Evolutionary conservation across 306 rosid species (phyloP).

Genomic region (Vicia villosa): DNA sequence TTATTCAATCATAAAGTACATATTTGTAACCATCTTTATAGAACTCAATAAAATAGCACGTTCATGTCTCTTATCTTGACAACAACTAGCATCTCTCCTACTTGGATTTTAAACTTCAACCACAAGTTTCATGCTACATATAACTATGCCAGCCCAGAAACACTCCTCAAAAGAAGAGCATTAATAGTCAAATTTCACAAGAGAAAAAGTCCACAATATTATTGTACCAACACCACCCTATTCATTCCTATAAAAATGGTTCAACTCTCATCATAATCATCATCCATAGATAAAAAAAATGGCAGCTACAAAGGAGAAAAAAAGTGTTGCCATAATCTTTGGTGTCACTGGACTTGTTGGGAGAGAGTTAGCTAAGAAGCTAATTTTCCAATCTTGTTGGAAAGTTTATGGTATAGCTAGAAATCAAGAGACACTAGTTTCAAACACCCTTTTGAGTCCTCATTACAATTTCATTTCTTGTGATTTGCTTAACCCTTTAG

Average conservation of each 20-base stretch:
- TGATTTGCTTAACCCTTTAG: slow-evolving; percentile 65
- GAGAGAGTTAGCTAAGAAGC: slow-evolving; percentile 59
- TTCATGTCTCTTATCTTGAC: slow-evolving; percentile 42
- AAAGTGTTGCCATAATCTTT: slow-evolving; percentile 71
- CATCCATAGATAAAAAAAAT: slow-evolving; percentile 33
- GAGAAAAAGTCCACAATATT: slow-evolving; percentile 32
- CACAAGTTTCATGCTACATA: slow-evolving; percentile 35
- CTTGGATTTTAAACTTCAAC: slow-evolving; percentile 44
- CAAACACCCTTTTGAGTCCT: slow-evolving; percentile 40
- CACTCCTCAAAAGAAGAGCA: slow-evolving; percentile 54
- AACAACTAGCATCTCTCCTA: slow-evolving; percentile 47
- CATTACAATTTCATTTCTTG: slow-evolving; percentile 79
- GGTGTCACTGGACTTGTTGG: slow-evolving; percentile 93
- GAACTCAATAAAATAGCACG: slow-evolving; percentile 45
- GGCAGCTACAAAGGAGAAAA: slow-evolving; percentile 45
- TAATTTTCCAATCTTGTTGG: slow-evolving; percentile 59
- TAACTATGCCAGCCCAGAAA: slow-evolving; percentile 48
- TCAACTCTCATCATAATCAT: slow-evolving; percentile 1
- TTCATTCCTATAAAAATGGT: slow-evolving; percentile 50
- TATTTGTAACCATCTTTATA: slow-evolving; percentile 39
- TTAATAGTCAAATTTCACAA: slow-evolving; percentile 24
- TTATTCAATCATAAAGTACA: slow-evolving; percentile 34
- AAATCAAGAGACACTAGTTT: slow-evolving; percentile 41
- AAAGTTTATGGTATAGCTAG: slow-evolving; percentile 90
- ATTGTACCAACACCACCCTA: slow-evolving; percentile 23